These are phyloP conservation scores for Perkinsus chesapeaki DNA, from an alignment of 169 alveolate genomes.

Conservation along the genomic window DNA sequence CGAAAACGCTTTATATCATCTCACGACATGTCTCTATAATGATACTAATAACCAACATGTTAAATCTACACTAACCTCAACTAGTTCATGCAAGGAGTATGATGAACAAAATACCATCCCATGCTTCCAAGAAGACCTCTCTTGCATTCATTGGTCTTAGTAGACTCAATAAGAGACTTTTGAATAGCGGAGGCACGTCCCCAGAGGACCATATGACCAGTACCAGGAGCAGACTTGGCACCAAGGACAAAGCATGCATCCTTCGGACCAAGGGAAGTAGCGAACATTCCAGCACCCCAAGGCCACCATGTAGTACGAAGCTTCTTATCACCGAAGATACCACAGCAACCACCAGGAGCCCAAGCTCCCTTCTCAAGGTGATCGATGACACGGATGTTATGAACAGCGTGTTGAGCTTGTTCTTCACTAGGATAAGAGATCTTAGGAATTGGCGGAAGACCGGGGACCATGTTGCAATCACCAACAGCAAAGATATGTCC, in stretches of 20 bases:
- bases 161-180: neutral
- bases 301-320: conserved; percentile 32
- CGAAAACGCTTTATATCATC: neutral
- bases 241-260: conserved; percentile 34
- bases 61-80: neutral
- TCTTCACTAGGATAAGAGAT: conserved; percentile 39
- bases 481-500: conserved; percentile 31
- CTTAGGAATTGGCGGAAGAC: conserved; percentile 27
- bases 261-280: conserved; percentile 36
- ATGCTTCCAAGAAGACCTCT: conserved; percentile 2
- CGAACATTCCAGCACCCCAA: conserved; percentile 43
- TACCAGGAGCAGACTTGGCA: conserved; percentile 12
- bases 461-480: conserved; percentile 33
- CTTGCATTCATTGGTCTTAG: conserved; percentile 8
- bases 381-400: neutral
- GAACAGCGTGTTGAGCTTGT: conserved; percentile 17
- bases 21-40: neutral
- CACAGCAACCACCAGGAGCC: neutral
- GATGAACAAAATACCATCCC: conserved; percentile 14
- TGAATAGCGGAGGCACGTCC: conserved; percentile 3
- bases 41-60: neutral
- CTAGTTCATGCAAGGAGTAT: conserved; percentile 8
- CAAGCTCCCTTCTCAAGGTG: neutral
- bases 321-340: neutral
- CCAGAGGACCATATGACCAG: conserved; percentile 10